Percentiles rank a stretch among this genome's conserved stretches.
Evolutionary conservation across 768 basidiomycete species (phyloP).

Genomic region (Podaxis sp.): DNA sequence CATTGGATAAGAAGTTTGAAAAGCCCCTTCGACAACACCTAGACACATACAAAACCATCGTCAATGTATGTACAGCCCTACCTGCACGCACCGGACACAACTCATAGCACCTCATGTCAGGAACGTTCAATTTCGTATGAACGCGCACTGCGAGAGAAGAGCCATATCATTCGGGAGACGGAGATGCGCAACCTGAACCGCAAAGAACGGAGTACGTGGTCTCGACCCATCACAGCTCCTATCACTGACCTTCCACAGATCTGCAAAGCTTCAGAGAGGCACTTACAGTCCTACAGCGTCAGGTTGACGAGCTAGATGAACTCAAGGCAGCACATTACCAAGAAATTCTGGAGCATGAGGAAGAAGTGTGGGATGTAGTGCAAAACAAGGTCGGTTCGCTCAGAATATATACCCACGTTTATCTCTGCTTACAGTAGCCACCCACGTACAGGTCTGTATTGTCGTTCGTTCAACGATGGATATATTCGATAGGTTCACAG

Average conservation of each 20-base stretch:
- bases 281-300: slow-evolving; percentile 74
- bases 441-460: slow-evolving; percentile 58
- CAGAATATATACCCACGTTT: neutral
- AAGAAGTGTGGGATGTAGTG: slow-evolving; percentile 93
- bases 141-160: slow-evolving; percentile 78
- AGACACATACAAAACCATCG: slow-evolving; percentile 73
- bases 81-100: neutral
- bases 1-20: slow-evolving; percentile 86
- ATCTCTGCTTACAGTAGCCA: slow-evolving; percentile 16
- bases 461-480: slow-evolving; percentile 91
- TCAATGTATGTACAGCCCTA: slow-evolving; percentile 47
- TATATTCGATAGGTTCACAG: slow-evolving; percentile 83
- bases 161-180: slow-evolving; percentile 79
- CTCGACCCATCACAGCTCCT: neutral
- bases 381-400: slow-evolving; percentile 66
- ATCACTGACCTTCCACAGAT: slow-evolving; percentile 49
- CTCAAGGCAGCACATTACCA: slow-evolving; percentile 85
- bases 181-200: slow-evolving; percentile 83
- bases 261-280: slow-evolving; percentile 88
- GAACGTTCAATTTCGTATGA: slow-evolving; percentile 88
- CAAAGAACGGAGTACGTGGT: slow-evolving; percentile 76
- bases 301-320: slow-evolving; percentile 89
- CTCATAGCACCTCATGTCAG: slow-evolving; percentile 33
- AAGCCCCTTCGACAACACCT: slow-evolving; percentile 84
- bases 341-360: slow-evolving; percentile 89